Conservation (phyloP, 306 rosid species). For the Glycine tomentella region DNA sequence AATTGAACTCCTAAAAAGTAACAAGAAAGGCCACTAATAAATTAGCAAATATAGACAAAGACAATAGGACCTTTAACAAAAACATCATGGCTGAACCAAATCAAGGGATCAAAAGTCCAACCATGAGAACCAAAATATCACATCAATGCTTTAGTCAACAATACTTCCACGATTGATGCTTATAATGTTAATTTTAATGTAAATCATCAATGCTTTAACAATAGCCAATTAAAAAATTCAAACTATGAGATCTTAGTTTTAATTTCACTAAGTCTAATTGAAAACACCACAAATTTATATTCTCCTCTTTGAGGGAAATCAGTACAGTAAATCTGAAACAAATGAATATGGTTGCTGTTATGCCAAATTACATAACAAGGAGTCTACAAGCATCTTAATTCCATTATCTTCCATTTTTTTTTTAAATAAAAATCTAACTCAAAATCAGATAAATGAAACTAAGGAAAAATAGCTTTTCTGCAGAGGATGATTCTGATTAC, state of each 20-base stretch:
- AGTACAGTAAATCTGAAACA: background rate
- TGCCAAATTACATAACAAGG: slow-evolving; percentile 17
- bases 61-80: background rate
- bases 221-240: slow-evolving; percentile 17
- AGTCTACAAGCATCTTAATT: background rate
- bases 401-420: background rate
- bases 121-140: too few species aligned
- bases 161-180: background rate
- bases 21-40: slow-evolving; percentile 7
- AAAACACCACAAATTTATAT: background rate
- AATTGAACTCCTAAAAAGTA: background rate
- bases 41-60: background rate
- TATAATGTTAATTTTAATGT: slow-evolving; percentile 1
- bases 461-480: slow-evolving; percentile 6
- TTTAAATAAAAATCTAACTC: background rate
- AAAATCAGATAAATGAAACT: slow-evolving; percentile 13
- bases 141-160: background rate
- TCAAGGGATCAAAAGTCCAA: too few species aligned
- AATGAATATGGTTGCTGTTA: background rate
- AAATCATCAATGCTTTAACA: slow-evolving; percentile 15
- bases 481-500: slow-evolving; percentile 28
- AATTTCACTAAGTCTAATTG: slow-evolving; percentile 9
- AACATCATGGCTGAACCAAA: slow-evolving; percentile 11
- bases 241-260: background rate
- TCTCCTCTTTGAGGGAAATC: slow-evolving; percentile 1